Evolutionary conservation across 164 flowering plant species (phyloP).

Genomic region (Chimonanthus salicifolius): DNA sequence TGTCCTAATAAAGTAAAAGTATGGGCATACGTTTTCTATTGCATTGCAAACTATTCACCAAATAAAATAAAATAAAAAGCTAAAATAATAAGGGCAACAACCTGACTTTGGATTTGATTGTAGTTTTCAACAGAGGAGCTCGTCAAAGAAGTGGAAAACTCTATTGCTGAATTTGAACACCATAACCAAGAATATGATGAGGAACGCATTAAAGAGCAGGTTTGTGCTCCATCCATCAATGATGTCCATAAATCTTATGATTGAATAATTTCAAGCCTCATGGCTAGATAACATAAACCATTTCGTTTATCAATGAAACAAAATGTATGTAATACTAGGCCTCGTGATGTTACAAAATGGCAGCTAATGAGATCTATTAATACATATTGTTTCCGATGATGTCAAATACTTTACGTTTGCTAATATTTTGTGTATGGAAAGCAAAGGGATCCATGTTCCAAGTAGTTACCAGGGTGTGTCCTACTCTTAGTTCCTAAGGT

Average conservation of each 20-base stretch:
- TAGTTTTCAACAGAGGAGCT: slow-evolving; percentile 79
- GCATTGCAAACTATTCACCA: not conserved
- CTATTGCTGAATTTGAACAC: slow-evolving; percentile 66
- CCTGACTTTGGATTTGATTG: slow-evolving; percentile 11
- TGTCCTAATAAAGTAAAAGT: not conserved
- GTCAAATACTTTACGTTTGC: not conserved
- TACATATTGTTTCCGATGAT: not conserved
- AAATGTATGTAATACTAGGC: not conserved
- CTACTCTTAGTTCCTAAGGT: not conserved
- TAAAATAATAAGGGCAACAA: not conserved
- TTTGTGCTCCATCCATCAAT: slow-evolving; percentile 5
- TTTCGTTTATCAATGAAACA: not conserved
- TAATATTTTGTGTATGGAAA: not conserved
- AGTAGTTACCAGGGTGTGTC: not conserved
- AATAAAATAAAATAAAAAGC: not conserved
- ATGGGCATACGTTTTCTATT: not conserved
- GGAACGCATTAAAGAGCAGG: slow-evolving; percentile 39
- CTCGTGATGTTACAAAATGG: not conserved
- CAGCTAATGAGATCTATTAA: not conserved
- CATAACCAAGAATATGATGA: slow-evolving; percentile 64
- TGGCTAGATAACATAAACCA: not conserved
- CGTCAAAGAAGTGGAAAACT: slow-evolving; percentile 77
- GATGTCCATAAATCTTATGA: not conserved
- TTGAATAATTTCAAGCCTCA: not conserved
- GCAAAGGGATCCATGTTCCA: not conserved